Evolutionary conservation across 2,329 filamentous ascomycete genomes (phyloP), one percentile per base, ranked within the genome.

Genomic region (Verticillium tricorpus): DNA sequence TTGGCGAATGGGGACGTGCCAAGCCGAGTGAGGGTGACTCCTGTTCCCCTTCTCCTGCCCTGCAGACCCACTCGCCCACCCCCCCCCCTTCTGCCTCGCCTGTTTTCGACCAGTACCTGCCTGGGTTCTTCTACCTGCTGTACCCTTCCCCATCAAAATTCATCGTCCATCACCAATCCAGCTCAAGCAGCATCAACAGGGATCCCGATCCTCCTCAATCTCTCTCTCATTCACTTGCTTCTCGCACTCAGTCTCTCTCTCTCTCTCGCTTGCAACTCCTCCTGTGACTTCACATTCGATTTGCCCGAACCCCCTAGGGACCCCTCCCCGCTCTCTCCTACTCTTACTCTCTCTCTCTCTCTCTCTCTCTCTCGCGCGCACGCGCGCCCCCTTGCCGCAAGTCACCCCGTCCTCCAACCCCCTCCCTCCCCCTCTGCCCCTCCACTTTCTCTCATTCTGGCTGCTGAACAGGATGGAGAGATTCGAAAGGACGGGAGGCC

Each of bases 201-300:
- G 62, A 64, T 64, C 22, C 22, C 34, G 32, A 65, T 65, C 64
- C 64, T 65, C 52, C 54, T 37, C 60, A 62, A 61, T 58, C 45
- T 54, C 59, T 59, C 37, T 40, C 57, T 28, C 28, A 22, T 8
- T 40, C 56, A 17, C 35, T 31, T 57, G 17, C 6, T n/a, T 35
- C 55, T 57, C 22, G 34, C 28, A 34, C 7, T 37, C 34, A 57
- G 11, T 57, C 19, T 25, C 7, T 14, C 34, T 39, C 40, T 22
- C 25, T 56, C 54, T 39, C 40, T 22, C 40, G 40, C 40, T 58
- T 25, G 22, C 56, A 37, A 28, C 56, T 25, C 35, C 34, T 40
- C 35, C 34, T 57, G 22, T 54, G 22, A 22, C 31, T 32, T 19
- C 17, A 37, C 31, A 6, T 37, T 15, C 31, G 31, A 34, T 14